phyloP scores from a whole-genome alignment of 2,329 filamentous ascomycete species.

The Ploettnerulaceae sp. region DNA sequence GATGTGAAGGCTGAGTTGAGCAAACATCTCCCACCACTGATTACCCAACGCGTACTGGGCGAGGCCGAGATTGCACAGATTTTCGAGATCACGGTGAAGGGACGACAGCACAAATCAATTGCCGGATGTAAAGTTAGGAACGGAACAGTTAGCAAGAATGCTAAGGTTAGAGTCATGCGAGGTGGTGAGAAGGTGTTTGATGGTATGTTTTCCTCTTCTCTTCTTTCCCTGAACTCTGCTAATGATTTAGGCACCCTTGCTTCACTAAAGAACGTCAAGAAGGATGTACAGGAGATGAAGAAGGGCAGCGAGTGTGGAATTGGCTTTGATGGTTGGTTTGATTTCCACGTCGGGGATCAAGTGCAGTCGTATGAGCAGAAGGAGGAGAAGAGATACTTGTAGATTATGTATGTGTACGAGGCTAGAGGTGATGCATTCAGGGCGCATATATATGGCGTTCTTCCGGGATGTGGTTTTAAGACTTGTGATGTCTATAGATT shows the following conservation, averaged over 20 bases:
- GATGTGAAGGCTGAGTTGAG: conserved; percentile 65
- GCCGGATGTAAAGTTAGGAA: conserved; percentile 87
- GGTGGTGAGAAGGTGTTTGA: conserved; percentile 69
- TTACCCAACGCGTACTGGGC: conserved; percentile 69
- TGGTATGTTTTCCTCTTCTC: conserved; percentile 54
- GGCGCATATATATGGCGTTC: conserved; percentile 3
- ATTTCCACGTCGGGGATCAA: conserved; percentile 74
- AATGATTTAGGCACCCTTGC: conserved; percentile 60
- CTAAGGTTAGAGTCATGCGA: conserved; percentile 67
- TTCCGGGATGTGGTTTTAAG: conserved; percentile 2
- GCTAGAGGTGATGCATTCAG: too few species aligned
- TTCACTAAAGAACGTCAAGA: conserved; percentile 87
- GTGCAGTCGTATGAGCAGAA: conserved; percentile 84
- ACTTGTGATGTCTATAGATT: conserved; percentile 10
- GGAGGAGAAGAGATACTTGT: conserved; percentile 53
- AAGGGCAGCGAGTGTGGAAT: conserved; percentile 95
- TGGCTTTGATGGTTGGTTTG: conserved; percentile 73
- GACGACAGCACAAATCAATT: conserved; percentile 65
- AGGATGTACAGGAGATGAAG: conserved; percentile 81
- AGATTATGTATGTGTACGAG: conserved; percentile 9
- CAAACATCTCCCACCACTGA: conserved; percentile 60
- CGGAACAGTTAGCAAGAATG: conserved; percentile 60
- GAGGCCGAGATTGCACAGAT: conserved; percentile 82
- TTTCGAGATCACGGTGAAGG: conserved; percentile 79
- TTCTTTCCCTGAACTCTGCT: conserved; percentile 5